These are phyloP conservation scores for Zymoseptoria tritici DNA, from an alignment of 2,329 filamentous ascomycete species.

Conservation along the genomic window DNA sequence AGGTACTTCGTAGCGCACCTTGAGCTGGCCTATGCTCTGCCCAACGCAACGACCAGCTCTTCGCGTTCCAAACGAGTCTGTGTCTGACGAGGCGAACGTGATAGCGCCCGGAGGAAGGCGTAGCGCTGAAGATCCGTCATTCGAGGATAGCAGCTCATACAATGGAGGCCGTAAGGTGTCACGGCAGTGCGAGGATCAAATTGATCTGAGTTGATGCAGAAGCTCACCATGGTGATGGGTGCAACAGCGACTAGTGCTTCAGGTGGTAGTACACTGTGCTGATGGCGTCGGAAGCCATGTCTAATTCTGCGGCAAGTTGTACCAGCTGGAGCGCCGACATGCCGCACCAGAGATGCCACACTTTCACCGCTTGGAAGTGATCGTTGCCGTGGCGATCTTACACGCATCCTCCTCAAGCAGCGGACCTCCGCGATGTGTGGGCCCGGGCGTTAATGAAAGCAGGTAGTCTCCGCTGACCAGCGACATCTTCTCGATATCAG, in stretches of 20 bases:
- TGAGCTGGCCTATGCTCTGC: too few species aligned
- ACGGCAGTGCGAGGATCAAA: neutral
- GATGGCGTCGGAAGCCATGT: neutral
- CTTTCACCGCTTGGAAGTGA: neutral
- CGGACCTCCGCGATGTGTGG: too few species aligned
- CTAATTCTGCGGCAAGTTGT: neutral
- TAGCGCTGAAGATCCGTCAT: neutral
- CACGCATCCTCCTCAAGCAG: too few species aligned
- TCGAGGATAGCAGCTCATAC: neutral
- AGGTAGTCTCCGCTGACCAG: neutral
- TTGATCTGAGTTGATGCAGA: neutral
- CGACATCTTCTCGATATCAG: neutral
- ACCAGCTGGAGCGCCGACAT: neutral
- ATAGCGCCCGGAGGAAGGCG: too few species aligned
- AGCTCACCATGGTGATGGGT: neutral
- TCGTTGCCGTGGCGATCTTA: neutral
- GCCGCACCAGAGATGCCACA: neutral
- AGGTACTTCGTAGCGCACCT: too few species aligned
- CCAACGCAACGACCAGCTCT: too few species aligned
- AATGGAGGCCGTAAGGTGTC: neutral
- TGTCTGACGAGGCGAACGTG: too few species aligned
- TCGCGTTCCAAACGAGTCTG: too few species aligned
- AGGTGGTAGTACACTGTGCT: neutral
- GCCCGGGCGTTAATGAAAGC: neutral
- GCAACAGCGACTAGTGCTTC: neutral